These are phyloP conservation scores for Chalciporus piperatus DNA, from an alignment of 768 basidiomycete genomes.

Conservation along the genomic window DNA sequence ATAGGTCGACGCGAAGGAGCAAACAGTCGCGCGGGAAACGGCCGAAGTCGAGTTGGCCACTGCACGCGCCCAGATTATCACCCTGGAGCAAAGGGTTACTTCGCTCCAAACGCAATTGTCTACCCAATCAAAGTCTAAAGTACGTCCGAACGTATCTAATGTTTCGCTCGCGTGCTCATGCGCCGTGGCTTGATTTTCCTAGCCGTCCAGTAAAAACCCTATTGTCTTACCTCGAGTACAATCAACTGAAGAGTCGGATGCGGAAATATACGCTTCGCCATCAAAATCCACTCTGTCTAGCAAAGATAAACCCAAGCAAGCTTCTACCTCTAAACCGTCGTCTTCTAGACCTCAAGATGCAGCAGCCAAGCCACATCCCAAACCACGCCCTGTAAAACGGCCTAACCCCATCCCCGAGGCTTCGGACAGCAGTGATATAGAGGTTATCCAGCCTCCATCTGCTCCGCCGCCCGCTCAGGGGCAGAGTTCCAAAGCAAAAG, in stretches of 20 bases:
- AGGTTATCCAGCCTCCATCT: conserved; percentile 20
- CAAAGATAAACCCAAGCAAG: conserved; percentile 15
- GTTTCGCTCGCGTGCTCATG: neutral
- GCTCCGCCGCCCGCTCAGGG: conserved; percentile 18
- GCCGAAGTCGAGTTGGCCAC: conserved; percentile 34
- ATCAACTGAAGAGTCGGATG: conserved; percentile 26
- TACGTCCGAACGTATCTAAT: conserved; percentile 17
- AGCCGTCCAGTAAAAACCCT: conserved; percentile 15
- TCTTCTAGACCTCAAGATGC: conserved; percentile 15
- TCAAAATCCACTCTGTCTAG: conserved; percentile 11
- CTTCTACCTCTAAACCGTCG: conserved; percentile 16
- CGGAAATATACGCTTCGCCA: conserved; percentile 7
- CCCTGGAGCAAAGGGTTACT: conserved; percentile 38
- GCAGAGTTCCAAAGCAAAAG: conserved; percentile 30
- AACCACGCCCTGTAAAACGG: conserved; percentile 17
- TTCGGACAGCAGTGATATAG: conserved; percentile 33
- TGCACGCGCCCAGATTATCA: conserved; percentile 24
- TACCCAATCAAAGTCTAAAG: conserved; percentile 32
- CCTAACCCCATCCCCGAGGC: conserved; percentile 14
- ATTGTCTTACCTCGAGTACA: conserved; percentile 5
- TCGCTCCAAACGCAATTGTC: conserved; percentile 46
- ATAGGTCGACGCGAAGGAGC: conserved; percentile 40
- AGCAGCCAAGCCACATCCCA: conserved; percentile 23
- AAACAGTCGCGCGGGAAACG: conserved; percentile 36
- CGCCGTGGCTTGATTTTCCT: neutral